Evolutionary conservation across 345 rosid genomes (phyloP), one percentile per base, ranked within the genome.

Genomic region (Gossypium thurberi): DNA sequence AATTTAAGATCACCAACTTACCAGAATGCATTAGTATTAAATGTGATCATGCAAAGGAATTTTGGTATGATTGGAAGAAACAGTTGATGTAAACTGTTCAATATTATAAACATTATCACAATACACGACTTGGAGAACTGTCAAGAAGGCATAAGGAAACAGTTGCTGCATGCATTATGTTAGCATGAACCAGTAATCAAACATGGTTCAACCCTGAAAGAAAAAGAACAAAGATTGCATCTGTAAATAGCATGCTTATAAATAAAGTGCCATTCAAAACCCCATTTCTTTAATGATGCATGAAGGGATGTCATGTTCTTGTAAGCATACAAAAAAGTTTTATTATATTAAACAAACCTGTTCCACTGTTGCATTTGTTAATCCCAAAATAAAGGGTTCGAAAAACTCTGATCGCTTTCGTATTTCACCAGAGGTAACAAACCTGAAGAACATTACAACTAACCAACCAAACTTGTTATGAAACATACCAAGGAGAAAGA

Each of bases 391-490:
- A 68, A 96, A 96, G 56, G 98, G 99, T 83, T 88, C 97, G 69
- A 91, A 93, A 80, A 96, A 96, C 20, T 90, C 93, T 0, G 93
- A 80, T 56, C 97, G 98, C 57, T 84, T 93, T 71, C 89, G 85
- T 78, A 96, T 91, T 78, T 96, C 98, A 55, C 96, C 98, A 76
- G 99, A 84, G 63, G 98, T 91, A 74, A 96, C 98, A 83, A 96
- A 96, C 83, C 99, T 96, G 87, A 96, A 91, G 84, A 96, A 96
- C 99, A 96, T 96, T 71, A 96, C 99, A 82, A 91, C 99, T 96
- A 81, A 78, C 82, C 81, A 81, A 83, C 84, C 75, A 77, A 79
- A 75, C 62, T 52, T 80, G 81, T 95, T 75, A 95, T 76, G 62
- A 78, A 53, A 77, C 18, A 62, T 43, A 52, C 11, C 5, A 15